Evolutionary conservation across 2,329 filamentous ascomycete genomes (phyloP).

Genomic region (Huntiella bhutanensis): DNA sequence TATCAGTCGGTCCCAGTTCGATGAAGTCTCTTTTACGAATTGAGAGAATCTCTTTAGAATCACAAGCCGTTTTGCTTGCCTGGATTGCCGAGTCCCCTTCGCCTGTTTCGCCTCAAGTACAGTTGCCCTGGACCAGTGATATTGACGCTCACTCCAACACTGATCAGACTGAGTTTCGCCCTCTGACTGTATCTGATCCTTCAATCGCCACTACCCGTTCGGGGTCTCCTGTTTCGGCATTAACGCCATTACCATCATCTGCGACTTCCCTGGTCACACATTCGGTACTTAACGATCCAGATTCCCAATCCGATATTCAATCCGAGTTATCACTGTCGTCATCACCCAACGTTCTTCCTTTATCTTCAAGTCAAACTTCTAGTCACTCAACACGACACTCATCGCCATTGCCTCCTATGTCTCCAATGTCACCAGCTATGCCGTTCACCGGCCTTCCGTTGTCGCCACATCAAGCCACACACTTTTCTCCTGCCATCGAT

Average conservation of each 20-base stretch:
- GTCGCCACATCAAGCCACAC: not conserved
- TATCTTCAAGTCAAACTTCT: not conserved
- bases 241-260: no score
- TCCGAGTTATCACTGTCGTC: not conserved
- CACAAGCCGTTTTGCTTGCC: constrained; percentile 7
- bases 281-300: no score
- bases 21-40: constrained; percentile 8
- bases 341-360: not conserved
- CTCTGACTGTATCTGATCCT: not conserved
- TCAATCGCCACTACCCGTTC: not conserved
- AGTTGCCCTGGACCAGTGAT: no score
- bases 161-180: not conserved
- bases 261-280: no score
- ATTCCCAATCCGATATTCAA: no score
- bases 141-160: no score
- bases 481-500: constrained; percentile 4
- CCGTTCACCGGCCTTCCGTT: not conserved
- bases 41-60: constrained; percentile 8
- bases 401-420: not conserved
- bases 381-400: not conserved
- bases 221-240: not conserved
- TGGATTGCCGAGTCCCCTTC: constrained; percentile 8
- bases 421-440: not conserved
- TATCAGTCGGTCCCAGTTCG: constrained; percentile 9
- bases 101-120: not conserved